These are phyloP conservation scores for Cucumis sativus DNA, from an alignment of 306 rosid genomes.

Conservation along the genomic window DNA sequence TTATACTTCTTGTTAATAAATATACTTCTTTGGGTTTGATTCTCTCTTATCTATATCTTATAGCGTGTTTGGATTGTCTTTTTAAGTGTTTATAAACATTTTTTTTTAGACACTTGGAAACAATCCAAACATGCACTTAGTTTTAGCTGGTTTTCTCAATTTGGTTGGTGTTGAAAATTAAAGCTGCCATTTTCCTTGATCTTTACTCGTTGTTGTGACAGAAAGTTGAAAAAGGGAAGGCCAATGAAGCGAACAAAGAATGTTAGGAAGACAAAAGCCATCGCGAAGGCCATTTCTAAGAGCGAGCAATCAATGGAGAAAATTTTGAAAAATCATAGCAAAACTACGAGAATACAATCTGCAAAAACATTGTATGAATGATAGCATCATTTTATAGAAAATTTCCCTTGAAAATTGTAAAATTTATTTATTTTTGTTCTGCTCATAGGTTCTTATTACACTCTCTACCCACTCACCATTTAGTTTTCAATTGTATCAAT, in stretches of 20 bases:
- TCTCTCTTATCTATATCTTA: no score
- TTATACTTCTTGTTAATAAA: no score
- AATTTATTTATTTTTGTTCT: neutral
- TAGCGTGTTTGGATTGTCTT: no score
- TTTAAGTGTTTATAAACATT: no score
- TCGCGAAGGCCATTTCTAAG: conserved; percentile 49
- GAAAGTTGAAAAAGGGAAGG: conserved; percentile 65
- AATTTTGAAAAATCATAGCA: conserved; percentile 42
- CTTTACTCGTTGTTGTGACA: conserved; percentile 14
- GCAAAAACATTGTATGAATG: conserved; percentile 63
- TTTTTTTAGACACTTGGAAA: no score
- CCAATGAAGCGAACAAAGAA: conserved; percentile 78
- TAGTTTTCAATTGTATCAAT: neutral
- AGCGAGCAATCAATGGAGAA: conserved; percentile 49
- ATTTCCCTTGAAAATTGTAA: neutral
- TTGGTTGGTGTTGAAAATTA: neutral
- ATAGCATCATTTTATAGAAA: neutral
- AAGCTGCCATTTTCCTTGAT: neutral
- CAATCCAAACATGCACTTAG: no score
- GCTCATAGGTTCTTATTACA: neutral
- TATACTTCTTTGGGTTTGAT: no score
- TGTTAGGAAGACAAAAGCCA: conserved; percentile 52
- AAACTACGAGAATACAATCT: conserved; percentile 52
- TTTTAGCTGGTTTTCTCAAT: neutral
- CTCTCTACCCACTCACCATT: neutral